A percentile compares a stretch with the other conserved stretches of the same genome.
Conservation (phyloP, 805 yeast genomes). For the Candida koratica region DNA sequence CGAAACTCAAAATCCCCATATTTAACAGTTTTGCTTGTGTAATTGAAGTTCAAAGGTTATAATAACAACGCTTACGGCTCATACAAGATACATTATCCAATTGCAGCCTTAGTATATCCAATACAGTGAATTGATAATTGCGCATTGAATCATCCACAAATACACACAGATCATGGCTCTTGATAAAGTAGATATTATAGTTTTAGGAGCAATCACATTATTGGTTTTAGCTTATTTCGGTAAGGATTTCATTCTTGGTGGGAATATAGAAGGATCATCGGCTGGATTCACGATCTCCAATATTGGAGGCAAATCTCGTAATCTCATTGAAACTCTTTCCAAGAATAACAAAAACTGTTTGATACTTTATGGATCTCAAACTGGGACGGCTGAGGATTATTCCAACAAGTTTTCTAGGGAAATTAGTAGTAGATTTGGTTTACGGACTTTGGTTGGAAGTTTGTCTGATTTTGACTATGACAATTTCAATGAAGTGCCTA, state of each 20-base stretch:
- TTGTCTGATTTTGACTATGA: constrained; percentile 86
- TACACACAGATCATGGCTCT: constrained; percentile 44
- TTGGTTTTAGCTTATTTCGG: constrained; percentile 66
- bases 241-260: constrained; percentile 50
- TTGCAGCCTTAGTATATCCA: background rate
- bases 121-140: too few species aligned
- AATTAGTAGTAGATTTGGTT: constrained; percentile 72
- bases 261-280: constrained; percentile 22
- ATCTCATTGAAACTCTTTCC: constrained; percentile 54
- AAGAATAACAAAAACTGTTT: constrained; percentile 68
- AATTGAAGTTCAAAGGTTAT: too few species aligned
- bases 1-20: too few species aligned
- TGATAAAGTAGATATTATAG: constrained; percentile 69
- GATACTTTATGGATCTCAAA: constrained; percentile 90
- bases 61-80: too few species aligned
- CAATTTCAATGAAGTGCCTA: constrained; percentile 59
- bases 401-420: constrained; percentile 89
- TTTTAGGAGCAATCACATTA: constrained; percentile 60
- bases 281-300: constrained; percentile 31
- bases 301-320: constrained; percentile 44
- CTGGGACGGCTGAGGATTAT: constrained; percentile 98
- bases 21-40: too few species aligned
- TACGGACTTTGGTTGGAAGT: constrained; percentile 82
- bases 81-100: background rate
- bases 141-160: constrained; percentile 2